Conservation (phyloP, 2,329 filamentous ascomycete species). For the Cercospora zeae-maydis region DNA sequence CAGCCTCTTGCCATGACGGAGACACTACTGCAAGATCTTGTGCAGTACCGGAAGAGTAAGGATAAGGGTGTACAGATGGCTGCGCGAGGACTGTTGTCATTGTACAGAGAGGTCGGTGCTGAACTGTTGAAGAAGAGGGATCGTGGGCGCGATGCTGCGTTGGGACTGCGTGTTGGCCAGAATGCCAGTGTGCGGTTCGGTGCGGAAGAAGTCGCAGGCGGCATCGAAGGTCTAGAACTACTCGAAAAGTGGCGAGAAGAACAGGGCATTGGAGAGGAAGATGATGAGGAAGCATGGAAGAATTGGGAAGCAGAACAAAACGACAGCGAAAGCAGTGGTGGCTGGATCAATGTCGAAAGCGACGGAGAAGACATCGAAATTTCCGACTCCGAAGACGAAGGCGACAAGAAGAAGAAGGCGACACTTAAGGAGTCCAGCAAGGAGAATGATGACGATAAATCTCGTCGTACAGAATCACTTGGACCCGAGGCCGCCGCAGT, state of each 20-base stretch:
- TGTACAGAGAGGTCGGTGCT: slow-evolving; percentile 88
- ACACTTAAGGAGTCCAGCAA: slow-evolving; percentile 18
- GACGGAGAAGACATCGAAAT: slow-evolving; percentile 73
- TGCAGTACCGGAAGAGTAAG: slow-evolving; percentile 94
- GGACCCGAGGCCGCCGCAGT: slow-evolving; percentile 32
- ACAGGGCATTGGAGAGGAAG: slow-evolving; percentile 64
- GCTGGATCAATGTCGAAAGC: slow-evolving; percentile 87
- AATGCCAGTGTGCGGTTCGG: slow-evolving; percentile 75
- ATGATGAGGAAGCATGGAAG: slow-evolving; percentile 55
- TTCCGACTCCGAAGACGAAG: slow-evolving; percentile 68
- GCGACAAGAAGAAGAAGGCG: slow-evolving; percentile 47
- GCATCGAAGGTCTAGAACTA: slow-evolving; percentile 87
- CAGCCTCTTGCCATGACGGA: slow-evolving; percentile 97
- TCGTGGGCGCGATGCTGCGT: slow-evolving; percentile 84
- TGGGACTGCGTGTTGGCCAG: slow-evolving; percentile 73
- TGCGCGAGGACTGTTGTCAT: slow-evolving; percentile 80
- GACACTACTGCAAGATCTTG: slow-evolving; percentile 89
- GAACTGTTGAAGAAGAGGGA: slow-evolving; percentile 86
- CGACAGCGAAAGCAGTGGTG: slow-evolving; percentile 69
- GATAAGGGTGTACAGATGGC: slow-evolving; percentile 99
- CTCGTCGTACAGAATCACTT: slow-evolving; percentile 33
- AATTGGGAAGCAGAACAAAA: slow-evolving; percentile 61
- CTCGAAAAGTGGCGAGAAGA: slow-evolving; percentile 92
- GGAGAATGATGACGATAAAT: slow-evolving; percentile 25
- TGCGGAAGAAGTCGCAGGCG: slow-evolving; percentile 68